Evolutionary conservation across 2,329 filamentous ascomycete genomes (phyloP), one percentile per base, ranked within the genome.

Genomic region (Cryphonectria radicalis): DNA sequence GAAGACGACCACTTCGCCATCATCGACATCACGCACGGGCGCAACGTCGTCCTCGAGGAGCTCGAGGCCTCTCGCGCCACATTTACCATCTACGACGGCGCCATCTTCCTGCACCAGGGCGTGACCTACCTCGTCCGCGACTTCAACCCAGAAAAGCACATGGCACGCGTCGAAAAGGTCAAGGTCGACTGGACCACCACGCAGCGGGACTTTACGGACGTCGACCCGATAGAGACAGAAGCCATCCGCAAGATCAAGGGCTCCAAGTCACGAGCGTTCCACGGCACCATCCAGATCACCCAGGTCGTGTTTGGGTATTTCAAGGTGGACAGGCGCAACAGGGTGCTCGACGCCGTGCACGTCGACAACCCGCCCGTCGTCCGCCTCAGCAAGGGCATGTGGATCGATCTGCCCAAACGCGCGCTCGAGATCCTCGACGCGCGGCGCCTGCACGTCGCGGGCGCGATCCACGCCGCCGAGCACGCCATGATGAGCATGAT

Each of bases 71-170:
- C 93, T 1, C 90, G 96, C n/a, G 95, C 95, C 1, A 95, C 94
- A 75, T 98, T 97, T 81, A 97, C 94, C 1, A 88, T 99, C 72
- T 99, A 99, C 80, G 95, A 98, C 79, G 96, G 96, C 17, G 96
- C 94, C 62, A 98, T 99, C 73, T 99, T 97, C 82, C 85, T 99
- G 6, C 96, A 99, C 77, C 96, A 99, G 82, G 96, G 96, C n/a
- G 90, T 90, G 74, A 95, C 92, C 1, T 99, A 97, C 78, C 87
- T 98, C 2, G 93, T 99, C 67, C 92, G 94, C 76, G 94, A 98
- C 76, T 95, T 98, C 77, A 89, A 89, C 73, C 91, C 93, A 0
- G 93, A 96, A 46, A 88, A 88, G 73, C 91, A 91, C 77, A 91
- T 98, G 75, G 96, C 96, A 5, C 92, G 92, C 75, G 96, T 99